Percentiles rank a stretch among this genome's conserved stretches.
Evolutionary conservation across 257 asterid species (phyloP).

Genomic region (Asclepias syriaca): DNA sequence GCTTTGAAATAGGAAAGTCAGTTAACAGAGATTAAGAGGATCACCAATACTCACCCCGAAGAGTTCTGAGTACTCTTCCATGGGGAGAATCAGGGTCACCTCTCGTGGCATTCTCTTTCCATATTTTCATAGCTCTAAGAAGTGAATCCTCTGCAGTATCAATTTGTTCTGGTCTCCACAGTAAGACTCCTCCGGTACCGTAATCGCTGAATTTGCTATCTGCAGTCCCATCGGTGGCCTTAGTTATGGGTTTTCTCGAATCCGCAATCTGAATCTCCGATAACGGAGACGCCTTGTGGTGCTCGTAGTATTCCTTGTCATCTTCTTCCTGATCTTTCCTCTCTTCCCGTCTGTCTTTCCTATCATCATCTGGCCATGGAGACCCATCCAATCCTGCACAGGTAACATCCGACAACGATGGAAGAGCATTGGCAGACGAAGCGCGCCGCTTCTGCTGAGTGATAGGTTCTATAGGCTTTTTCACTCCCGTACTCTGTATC

Average conservation of each 20-base stretch:
- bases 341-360: conserved; percentile 16
- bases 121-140: conserved; percentile 52
- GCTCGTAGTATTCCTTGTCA: conserved; percentile 44
- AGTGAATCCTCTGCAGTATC: conserved; percentile 78
- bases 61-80: conserved; percentile 60
- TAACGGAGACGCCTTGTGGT: conserved; percentile 69
- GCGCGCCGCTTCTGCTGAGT: conserved; percentile 43
- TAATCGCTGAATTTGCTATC: conserved; percentile 19
- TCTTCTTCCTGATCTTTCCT: conserved; percentile 38
- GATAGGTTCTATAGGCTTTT: conserved; percentile 39
- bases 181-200: conserved; percentile 20
- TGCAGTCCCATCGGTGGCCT: conserved; percentile 51
- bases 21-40: too few species aligned
- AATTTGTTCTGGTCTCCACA: conserved; percentile 77
- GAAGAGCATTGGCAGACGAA: not conserved
- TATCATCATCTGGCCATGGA: conserved; percentile 50
- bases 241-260: conserved; percentile 53
- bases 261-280: conserved; percentile 62
- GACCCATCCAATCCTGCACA: conserved; percentile 52
- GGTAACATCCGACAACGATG: conserved; percentile 9
- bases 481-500: conserved; percentile 37
- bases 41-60: conserved; percentile 74
- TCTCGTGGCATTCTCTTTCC: conserved; percentile 42
- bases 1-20: not conserved
- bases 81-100: conserved; percentile 94